Evolutionary conservation across 352 stramenopile species (phyloP), one percentile per base, ranked within the genome.

Genomic region (Phytophthora sp.): DNA sequence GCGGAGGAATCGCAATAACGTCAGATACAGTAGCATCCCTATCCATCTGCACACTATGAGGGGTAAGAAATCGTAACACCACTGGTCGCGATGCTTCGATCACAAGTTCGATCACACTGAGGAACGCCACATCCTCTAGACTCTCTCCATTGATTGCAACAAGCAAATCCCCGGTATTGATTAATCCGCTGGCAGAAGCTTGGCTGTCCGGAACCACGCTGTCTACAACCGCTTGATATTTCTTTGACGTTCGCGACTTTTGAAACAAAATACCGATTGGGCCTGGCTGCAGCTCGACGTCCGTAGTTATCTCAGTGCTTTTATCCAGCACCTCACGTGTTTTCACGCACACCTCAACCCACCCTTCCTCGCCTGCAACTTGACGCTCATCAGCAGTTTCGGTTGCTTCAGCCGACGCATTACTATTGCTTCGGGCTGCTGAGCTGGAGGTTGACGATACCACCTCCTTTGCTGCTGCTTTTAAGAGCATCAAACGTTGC

Each of bases 251-350:
- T 32, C 71, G 72, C 11, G 86, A 84, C 41, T 86, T 88, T 39
- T 94, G 84, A 34, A 96, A 89, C 23, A 94, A 44, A 34, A 96
- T 92, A 1, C 88, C 88, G 17, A 95, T 80, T 10, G 86, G 81
- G 1, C 84, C 88, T 20, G 46, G 27, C 35, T 93, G 72, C 39
- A 96, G 83, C 3, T 88, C 69, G 3, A 96, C 84, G 26, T 92
- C 85, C n/a, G 83, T 84, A 1, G 23, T 68, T 62, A 68, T 76
- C 4, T 64, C 62, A 8, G 74, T 44, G 34, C 66, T 87, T 49
- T 89, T 89, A 21, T 82, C 71, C 20, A 84, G 55, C 1, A 66
- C 71, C 42, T 92, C 77, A 27, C 58, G 67, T 21, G 68, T 86
- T 24, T 76, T 75, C 7, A 80, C 55, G 51, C 76, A 79, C 2